These are phyloP conservation scores for Claviceps humidiphila DNA, from an alignment of 2,329 filamentous ascomycete genomes.

Conservation along the genomic window DNA sequence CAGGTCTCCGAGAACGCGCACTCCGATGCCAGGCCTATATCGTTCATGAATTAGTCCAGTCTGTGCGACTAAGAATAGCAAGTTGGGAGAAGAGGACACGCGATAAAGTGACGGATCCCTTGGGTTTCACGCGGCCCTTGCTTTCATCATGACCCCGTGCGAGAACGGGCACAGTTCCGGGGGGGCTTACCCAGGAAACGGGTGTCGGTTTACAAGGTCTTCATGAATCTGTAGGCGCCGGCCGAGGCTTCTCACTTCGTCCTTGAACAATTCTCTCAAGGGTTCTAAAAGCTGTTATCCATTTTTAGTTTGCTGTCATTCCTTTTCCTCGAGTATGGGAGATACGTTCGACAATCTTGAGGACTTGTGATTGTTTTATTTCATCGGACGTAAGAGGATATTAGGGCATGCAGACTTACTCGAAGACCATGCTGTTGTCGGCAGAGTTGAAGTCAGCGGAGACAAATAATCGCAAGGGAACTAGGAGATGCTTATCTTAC, in stretches of 20 bases:
- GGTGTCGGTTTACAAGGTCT: constrained; percentile 18
- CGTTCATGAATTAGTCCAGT: constrained; percentile 24
- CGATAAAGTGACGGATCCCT: not conserved
- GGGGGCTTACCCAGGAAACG: constrained; percentile 5
- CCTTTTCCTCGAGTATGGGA: not conserved
- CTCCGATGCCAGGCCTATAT: constrained; percentile 41
- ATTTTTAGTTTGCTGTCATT: constrained; percentile 18
- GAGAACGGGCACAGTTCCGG: not conserved
- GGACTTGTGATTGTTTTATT: not conserved
- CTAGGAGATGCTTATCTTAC: constrained; percentile 3
- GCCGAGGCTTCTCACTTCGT: constrained; percentile 42
- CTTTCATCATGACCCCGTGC: not conserved
- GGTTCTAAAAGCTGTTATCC: constrained; percentile 50
- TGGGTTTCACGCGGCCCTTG: not conserved
- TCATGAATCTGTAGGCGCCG: constrained; percentile 18
- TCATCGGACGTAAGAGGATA: not conserved
- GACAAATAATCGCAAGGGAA: not conserved
- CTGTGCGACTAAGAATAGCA: too few relatives aligned
- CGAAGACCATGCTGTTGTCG: constrained; percentile 3
- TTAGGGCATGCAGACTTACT: not conserved
- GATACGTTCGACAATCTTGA: not conserved
- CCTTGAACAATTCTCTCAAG: constrained; percentile 30
- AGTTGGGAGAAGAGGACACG: not conserved
- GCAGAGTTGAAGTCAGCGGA: not conserved
- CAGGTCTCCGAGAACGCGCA: constrained; percentile 74